phyloP scores from a whole-genome alignment of 2,329 filamentous ascomycete species.

The Teratosphaeria viscida region DNA sequence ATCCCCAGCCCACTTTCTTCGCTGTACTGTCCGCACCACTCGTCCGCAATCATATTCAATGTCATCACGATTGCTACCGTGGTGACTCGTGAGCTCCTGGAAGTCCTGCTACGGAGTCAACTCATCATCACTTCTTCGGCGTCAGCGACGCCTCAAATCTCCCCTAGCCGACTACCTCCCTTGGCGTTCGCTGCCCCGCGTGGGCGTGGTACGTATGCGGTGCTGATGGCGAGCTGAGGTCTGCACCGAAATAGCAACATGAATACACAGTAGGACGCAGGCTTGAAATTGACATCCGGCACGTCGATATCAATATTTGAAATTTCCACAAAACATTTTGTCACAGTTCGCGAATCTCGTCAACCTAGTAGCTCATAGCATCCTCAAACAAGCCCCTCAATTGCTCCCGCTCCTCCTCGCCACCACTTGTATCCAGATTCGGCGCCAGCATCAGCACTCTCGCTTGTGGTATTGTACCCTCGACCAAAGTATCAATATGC shows the following conservation, averaged over 20 bases:
- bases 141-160: neutral
- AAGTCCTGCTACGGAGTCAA: neutral
- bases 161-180: neutral
- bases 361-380: constrained; percentile 31
- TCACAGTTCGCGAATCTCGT: too few relatives aligned
- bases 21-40: neutral
- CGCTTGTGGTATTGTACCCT: constrained; percentile 87
- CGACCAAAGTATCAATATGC: constrained; percentile 74
- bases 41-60: too few relatives aligned
- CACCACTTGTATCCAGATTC: constrained; percentile 46
- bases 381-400: constrained; percentile 38
- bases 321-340: neutral
- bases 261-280: too few relatives aligned
- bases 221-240: neutral
- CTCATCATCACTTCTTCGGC: too few relatives aligned
- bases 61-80: neutral
- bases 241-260: neutral
- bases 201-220: neutral
- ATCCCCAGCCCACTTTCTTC: neutral
- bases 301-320: neutral
- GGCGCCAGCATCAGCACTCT: constrained; percentile 88
- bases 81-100: neutral
- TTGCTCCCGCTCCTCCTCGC: constrained; percentile 40
- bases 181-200: neutral
- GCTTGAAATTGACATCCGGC: neutral